Evolutionary conservation across 2,329 filamentous ascomycete genomes (phyloP), one percentile per base, ranked within the genome.

Genomic region (Aspergillus sp.): DNA sequence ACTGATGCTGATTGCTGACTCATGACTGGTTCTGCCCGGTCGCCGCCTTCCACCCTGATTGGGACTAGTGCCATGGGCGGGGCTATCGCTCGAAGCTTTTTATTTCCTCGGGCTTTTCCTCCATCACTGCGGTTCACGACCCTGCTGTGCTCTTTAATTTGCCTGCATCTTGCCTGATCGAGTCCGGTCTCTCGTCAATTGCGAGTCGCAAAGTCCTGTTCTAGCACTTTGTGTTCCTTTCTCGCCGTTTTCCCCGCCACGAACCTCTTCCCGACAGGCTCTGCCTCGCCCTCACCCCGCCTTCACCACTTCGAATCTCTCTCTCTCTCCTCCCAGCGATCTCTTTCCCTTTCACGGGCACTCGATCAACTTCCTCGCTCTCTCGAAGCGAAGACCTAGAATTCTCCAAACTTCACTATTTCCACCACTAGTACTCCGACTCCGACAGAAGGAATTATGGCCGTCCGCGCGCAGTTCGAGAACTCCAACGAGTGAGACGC

Each of bases 391-490:
- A 36, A 39, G 36, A 36, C 13, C 17, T 23, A 19, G 19, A 15
- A 5, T 17, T 12, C n/a, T 10, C 21, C 10, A 17, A 23, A 9
- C 36, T 4, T 23, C 38, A 30, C 8, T 19, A 55, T 32, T 25
- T 4, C 15, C 52, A 55, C 9, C 48, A 23, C 36, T 25, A 19
- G 53, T 32, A 36, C 39, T 36, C 36, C 39, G 39, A 32, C 10
- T 36, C 23, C 41, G 41, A 55, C 45, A 49, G 38, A 45, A 49
- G 15, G 19, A 64, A 68, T 58, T 63, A 81, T 81, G 79, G 79
- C 79, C 69, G 78, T 81, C 56, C 79, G 79, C 68, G 79, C 79
- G 54, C 78, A 79, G 67, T 82, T 82, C 62, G 80, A 82, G 71
- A 81, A 81, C 70, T 81, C 79, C 48, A 81, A 82, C 68, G 80